Percentiles rank a stretch among this genome's conserved stretches.
phyloP scores from a whole-genome alignment of 768 basidiomycete genomes.

The Rhizopogon vinicolor region DNA sequence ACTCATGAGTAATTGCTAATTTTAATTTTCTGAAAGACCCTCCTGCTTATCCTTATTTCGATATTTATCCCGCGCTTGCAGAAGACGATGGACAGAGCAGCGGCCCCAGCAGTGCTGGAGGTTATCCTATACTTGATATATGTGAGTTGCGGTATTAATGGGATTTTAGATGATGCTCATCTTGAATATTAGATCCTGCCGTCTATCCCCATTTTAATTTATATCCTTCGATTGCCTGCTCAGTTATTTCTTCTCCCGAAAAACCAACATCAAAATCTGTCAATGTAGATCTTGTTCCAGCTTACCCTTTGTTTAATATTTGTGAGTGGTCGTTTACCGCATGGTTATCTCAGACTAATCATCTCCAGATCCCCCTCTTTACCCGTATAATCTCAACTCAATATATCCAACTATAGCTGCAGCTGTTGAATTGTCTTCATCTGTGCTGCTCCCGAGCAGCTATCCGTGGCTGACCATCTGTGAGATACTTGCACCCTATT shows the following conservation, averaged over 20 bases:
- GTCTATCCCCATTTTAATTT: constrained; percentile 38
- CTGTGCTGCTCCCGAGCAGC: constrained; percentile 7
- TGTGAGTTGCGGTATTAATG: not conserved
- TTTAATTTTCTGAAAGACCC: constrained; percentile 27
- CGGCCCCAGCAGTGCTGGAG: not conserved
- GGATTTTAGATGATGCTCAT: not conserved
- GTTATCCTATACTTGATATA: constrained; percentile 18
- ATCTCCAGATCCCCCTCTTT: constrained; percentile 32
- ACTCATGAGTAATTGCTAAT: not conserved
- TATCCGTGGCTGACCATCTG: constrained; percentile 38
- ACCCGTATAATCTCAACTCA: constrained; percentile 33
- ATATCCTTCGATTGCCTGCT: constrained; percentile 25
- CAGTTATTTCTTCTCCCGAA: not conserved
- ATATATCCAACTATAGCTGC: constrained; percentile 28
- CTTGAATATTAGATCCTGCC: constrained; percentile 27
- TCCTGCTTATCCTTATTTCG: constrained; percentile 36
- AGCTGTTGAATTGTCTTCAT: constrained; percentile 1
- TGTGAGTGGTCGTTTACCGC: constrained; percentile 23
- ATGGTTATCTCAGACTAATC: not conserved
- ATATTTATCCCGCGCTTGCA: constrained; percentile 32
- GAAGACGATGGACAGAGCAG: not conserved
- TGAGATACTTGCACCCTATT: constrained; percentile 12
- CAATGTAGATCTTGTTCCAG: constrained; percentile 5
- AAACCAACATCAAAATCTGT: not conserved
- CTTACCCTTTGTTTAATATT: constrained; percentile 22